Evolutionary conservation across 805 yeast species (phyloP), one percentile per base, ranked within the genome.

Genomic region (Tetrapisispora pingtungensis): DNA sequence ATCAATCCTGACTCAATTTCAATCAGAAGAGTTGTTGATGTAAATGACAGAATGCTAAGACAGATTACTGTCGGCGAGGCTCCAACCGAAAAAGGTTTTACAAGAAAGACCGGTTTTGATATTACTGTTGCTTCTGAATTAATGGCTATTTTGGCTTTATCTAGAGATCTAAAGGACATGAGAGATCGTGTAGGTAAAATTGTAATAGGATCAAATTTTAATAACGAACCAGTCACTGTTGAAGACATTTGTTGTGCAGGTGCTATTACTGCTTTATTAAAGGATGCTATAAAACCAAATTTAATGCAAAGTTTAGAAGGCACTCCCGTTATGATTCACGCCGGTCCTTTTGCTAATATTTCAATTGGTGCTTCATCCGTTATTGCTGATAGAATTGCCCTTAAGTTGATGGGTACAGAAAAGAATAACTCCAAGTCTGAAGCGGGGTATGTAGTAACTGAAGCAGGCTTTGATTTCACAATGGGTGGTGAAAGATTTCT

Each of bases 401-500:
- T 90, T 61, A 88, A 90, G 68, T 77, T 90, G 55, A 88, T 95
- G 15, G 93, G 93, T 56, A 70, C 77, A 31, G 74, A 72, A 43
- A 67, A 70, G 35, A 67, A 72, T 58, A 20, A 46, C 15, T 44
- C 39, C 8, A 41, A 44, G 15, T 14, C 46, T 4, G 74, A 78
- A 43, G 70, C 72, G 49, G 97, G 97, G 53, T 90, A 77, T 61
- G 97, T 88, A 44, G 86, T 90, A 49, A 90, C 98, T 41, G 98
- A 90, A 67, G 97, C 97, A 33, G 98, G 98, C 43, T 90, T 90
- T 69, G 97, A 90, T 67, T 90, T 93, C 73, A 90, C 97, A 40
- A 90, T 90, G 97, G 98, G 98, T 53, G 97, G 97, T 55, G 98
- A 90, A 72, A 77, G 97, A 59, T 90, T 90, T 70, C 77, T 90